Conservation (phyloP, 2,329 filamentous ascomycete species). For the Xylariaceae sp. region DNA sequence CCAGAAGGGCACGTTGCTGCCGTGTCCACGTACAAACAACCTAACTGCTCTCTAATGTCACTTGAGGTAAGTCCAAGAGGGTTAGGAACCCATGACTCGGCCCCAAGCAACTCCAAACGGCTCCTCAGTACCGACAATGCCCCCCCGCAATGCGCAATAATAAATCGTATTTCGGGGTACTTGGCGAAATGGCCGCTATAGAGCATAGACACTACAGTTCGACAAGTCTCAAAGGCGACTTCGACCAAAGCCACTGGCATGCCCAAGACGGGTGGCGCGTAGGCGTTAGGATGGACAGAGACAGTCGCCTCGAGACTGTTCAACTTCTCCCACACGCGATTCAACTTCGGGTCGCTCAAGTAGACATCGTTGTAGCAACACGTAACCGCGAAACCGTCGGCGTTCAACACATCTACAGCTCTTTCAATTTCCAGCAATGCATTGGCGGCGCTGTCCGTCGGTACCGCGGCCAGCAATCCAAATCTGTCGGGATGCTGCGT, state of each 20-base stretch:
- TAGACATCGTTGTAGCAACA: not conserved
- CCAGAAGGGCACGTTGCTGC: not conserved
- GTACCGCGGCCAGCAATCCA: slow-evolving; percentile 1
- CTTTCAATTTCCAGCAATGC: not conserved
- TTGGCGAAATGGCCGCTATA: not conserved
- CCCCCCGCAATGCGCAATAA: slow-evolving; percentile 4
- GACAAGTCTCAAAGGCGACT: slow-evolving; percentile 2
- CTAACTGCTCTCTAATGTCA: slow-evolving; percentile 1
- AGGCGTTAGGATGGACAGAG: not conserved
- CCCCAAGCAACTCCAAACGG: not conserved
- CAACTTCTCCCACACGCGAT: not conserved
- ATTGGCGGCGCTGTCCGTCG: not conserved
- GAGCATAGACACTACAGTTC: slow-evolving; percentile 1
- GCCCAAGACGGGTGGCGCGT: not conserved
- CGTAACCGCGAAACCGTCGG: slow-evolving; percentile 4
- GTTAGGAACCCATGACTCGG: not conserved
- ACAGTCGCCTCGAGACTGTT: not conserved
- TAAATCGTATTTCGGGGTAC: not conserved
- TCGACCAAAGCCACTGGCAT: not conserved
- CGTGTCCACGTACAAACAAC: not conserved
- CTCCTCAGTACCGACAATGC: not conserved
- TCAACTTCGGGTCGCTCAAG: not conserved
- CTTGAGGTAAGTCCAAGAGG: not conserved
- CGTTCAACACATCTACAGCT: not conserved
- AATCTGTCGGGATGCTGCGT: not conserved